Percentiles rank a stretch among this genome's conserved stretches.
These are phyloP conservation scores for Aspergillus niger DNA, from an alignment of 2,329 filamentous ascomycete species.

Conservation along the genomic window DNA sequence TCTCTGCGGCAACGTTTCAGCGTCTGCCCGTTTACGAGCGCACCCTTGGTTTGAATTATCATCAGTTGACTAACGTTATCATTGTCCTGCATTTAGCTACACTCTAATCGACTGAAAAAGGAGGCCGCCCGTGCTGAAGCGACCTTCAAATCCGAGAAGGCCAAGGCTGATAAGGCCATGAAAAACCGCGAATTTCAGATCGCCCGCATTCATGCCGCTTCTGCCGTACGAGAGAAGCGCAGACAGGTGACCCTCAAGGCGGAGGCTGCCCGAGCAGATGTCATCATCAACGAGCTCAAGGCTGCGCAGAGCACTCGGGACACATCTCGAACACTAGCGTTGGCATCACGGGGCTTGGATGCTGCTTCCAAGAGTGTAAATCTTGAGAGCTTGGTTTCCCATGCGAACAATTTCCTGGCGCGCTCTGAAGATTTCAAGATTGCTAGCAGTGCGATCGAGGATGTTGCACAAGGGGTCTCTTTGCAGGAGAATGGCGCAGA, in stretches of 20 bases:
- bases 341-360: slow-evolving; percentile 49
- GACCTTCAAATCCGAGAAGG: slow-evolving; percentile 50
- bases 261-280: slow-evolving; percentile 50
- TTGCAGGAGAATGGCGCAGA: slow-evolving; percentile 50
- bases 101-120: slow-evolving; percentile 51
- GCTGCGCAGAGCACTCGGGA: slow-evolving; percentile 51
- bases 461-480: slow-evolving; percentile 44
- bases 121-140: slow-evolving; percentile 50
- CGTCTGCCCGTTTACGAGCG: not conserved
- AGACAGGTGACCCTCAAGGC: slow-evolving; percentile 49
- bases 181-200: slow-evolving; percentile 53
- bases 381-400: slow-evolving; percentile 45
- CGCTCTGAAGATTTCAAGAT: slow-evolving; percentile 48
- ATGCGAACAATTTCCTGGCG: slow-evolving; percentile 47
- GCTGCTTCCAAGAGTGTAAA: slow-evolving; percentile 49
- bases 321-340: slow-evolving; percentile 47
- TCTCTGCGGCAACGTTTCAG: not conserved
- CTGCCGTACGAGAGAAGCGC: slow-evolving; percentile 50
- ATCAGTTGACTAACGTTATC: not conserved
- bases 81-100: slow-evolving; percentile 36
- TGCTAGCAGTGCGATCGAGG: slow-evolving; percentile 44
- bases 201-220: slow-evolving; percentile 51
- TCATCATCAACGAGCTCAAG: slow-evolving; percentile 53
- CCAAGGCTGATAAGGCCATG: slow-evolving; percentile 51
- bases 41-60: not conserved